These are phyloP conservation scores for Tylopilus intermedius DNA, from an alignment of 768 basidiomycete genomes.

Conservation along the genomic window DNA sequence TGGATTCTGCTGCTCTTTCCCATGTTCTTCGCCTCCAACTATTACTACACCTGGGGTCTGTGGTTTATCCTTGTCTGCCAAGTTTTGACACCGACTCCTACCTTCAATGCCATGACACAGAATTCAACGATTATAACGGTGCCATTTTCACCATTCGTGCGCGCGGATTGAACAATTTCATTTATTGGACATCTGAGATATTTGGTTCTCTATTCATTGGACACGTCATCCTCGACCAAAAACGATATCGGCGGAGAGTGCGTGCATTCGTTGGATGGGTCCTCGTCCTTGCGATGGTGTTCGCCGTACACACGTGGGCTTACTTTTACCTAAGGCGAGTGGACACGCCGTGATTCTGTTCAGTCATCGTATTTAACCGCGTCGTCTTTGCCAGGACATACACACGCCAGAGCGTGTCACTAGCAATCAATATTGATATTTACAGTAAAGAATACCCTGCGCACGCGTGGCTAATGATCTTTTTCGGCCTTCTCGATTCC, in stretches of 20 bases:
- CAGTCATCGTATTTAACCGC: too few relatives aligned
- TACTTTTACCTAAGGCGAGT: constrained; percentile 60
- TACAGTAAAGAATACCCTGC: too few relatives aligned
- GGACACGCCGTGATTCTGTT: too few relatives aligned
- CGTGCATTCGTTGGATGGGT: constrained; percentile 71
- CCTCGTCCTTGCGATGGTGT: constrained; percentile 60
- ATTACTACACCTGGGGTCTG: constrained; percentile 83
- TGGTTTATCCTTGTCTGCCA: background rate
- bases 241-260: constrained; percentile 49
- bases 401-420: too few relatives aligned
- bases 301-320: constrained; percentile 70
- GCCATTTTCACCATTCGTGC: constrained; percentile 76
- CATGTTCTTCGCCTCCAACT: constrained; percentile 80
- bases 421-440: too few relatives aligned
- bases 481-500: too few relatives aligned
- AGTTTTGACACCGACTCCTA: background rate
- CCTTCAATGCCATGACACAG: constrained; percentile 33
- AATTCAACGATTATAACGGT: constrained; percentile 79
- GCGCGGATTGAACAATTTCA: constrained; percentile 72
- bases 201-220: constrained; percentile 72
- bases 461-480: too few relatives aligned
- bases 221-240: constrained; percentile 55
- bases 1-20: too few relatives aligned
- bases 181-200: constrained; percentile 79
- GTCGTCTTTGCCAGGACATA: too few relatives aligned